These are phyloP conservation scores for Rhizopogon rudus DNA, from an alignment of 768 basidiomycete genomes.

Conservation along the genomic window DNA sequence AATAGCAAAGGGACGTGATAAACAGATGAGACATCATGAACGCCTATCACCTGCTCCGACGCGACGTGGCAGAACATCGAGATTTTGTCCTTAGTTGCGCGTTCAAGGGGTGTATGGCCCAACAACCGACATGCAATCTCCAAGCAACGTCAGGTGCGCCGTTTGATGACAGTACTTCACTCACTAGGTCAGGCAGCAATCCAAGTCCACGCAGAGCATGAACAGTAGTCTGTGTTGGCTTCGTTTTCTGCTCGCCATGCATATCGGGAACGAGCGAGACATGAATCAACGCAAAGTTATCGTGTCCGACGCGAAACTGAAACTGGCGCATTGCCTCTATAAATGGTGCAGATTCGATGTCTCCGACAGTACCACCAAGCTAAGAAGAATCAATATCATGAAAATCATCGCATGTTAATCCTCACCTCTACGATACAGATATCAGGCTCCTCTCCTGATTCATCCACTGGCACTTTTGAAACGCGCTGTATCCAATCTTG, in stretches of 20 bases:
- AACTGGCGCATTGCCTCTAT: slow-evolving; percentile 99
- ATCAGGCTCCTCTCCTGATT: slow-evolving; percentile 88
- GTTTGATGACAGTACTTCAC: slow-evolving; percentile 15
- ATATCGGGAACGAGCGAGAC: slow-evolving; percentile 98
- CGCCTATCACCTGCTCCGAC: slow-evolving; percentile 85
- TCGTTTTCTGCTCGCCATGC: slow-evolving; percentile 99
- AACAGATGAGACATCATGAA: slow-evolving; percentile 94
- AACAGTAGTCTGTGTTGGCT: slow-evolving; percentile 96
- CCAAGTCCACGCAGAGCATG: slow-evolving; percentile 91
- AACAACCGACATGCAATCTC: slow-evolving; percentile 92
- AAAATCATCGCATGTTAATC: background rate
- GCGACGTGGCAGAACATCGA: slow-evolving; percentile 99
- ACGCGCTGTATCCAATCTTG: slow-evolving; percentile 99
- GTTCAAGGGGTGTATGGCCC: slow-evolving; percentile 74
- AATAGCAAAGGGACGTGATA: slow-evolving; percentile 96
- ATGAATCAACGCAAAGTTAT: slow-evolving; percentile 95
- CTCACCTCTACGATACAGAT: slow-evolving; percentile 95
- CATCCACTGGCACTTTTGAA: slow-evolving; percentile 90
- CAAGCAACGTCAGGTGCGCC: background rate
- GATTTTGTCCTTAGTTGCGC: slow-evolving; percentile 89
- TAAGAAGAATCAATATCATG: slow-evolving; percentile 23
- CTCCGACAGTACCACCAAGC: slow-evolving; percentile 98
- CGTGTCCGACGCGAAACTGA: slow-evolving; percentile 95
- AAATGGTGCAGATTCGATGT: slow-evolving; percentile 98
- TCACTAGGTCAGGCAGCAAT: slow-evolving; percentile 84